Evolutionary conservation across 352 stramenopile genomes (phyloP).

Genomic region (Phytophthora constricta): DNA sequence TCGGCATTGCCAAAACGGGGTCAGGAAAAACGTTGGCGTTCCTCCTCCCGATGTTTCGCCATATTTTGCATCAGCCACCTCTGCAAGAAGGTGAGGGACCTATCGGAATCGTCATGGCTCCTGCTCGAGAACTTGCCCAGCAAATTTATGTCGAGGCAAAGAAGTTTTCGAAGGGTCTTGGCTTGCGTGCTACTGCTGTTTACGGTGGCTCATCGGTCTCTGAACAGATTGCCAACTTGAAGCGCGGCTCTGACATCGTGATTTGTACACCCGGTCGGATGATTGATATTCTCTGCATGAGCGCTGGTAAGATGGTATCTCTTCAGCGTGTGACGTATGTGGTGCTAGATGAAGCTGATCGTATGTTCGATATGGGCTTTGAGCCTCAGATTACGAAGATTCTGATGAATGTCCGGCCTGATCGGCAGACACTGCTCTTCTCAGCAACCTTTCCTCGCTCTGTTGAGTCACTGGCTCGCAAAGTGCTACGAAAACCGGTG

Average conservation of each 20-base stretch:
- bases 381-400: constrained; percentile 99
- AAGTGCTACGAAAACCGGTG: constrained; percentile 94
- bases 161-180: constrained; percentile 94
- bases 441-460: constrained; percentile 97
- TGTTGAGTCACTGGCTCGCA: constrained; percentile 91
- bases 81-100: constrained; percentile 96
- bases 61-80: constrained; percentile 94
- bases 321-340: constrained; percentile 98
- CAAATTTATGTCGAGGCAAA: constrained; percentile 98
- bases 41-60: constrained; percentile 93
- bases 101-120: constrained; percentile 98
- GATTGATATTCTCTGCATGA: constrained; percentile 99
- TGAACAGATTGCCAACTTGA: constrained; percentile 99
- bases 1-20: constrained; percentile 99
- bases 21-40: constrained; percentile 93
- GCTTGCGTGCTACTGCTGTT: constrained; percentile 94
- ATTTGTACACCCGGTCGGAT: constrained; percentile 98
- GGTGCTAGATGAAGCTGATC: constrained; percentile 99
- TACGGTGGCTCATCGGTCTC: constrained; percentile 95
- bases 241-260: constrained; percentile 97
- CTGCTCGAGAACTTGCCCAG: constrained; percentile 97
- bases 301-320: constrained; percentile 95
- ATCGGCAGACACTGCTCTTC: constrained; percentile 96
- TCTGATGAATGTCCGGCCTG: constrained; percentile 91
- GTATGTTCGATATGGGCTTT: constrained; percentile 99